A percentile compares a stretch with the other conserved stretches of the same genome.
phyloP scores from a whole-genome alignment of 768 basidiomycete genomes.

The Daedaleopsis nitida region DNA sequence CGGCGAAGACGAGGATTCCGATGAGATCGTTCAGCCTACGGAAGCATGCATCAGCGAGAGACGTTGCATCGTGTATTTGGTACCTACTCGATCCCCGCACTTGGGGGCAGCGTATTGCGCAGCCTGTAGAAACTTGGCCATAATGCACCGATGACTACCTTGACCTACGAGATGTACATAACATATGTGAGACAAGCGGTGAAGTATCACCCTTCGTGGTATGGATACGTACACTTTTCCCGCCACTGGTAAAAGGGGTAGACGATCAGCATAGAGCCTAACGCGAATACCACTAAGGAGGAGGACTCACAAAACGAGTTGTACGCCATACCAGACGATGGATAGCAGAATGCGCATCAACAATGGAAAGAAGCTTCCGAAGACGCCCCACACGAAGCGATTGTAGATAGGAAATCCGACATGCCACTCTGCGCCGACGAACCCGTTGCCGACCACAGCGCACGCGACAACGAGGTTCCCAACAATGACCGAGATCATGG shows the following conservation, averaged over 20 bases:
- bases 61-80: background rate
- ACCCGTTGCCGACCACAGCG: conserved; percentile 19
- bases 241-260: conserved; percentile 3
- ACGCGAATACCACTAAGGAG: too few relatives aligned
- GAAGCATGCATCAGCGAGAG: background rate
- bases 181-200: too few relatives aligned
- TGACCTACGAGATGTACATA: conserved; percentile 3
- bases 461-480: conserved; percentile 17
- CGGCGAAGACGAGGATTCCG: conserved; percentile 19
- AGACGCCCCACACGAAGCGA: conserved; percentile 22
- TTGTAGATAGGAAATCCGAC: conserved; percentile 22
- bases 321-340: conserved; percentile 24
- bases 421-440: conserved; percentile 24
- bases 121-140: conserved; percentile 23
- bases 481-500: conserved; percentile 20
- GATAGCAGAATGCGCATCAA: conserved; percentile 23
- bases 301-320: conserved; percentile 19
- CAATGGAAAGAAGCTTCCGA: conserved; percentile 24
- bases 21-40: conserved; percentile 19
- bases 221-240: conserved; percentile 6
- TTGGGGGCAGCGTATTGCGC: conserved; percentile 20
- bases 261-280: too few relatives aligned
- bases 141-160: conserved; percentile 22
- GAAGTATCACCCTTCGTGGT: too few relatives aligned
- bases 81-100: conserved; percentile 19